Percentiles rank a stretch among this genome's conserved stretches.
Conservation (phyloP, 169 alveolate species). For the Babesia sp. region DNA sequence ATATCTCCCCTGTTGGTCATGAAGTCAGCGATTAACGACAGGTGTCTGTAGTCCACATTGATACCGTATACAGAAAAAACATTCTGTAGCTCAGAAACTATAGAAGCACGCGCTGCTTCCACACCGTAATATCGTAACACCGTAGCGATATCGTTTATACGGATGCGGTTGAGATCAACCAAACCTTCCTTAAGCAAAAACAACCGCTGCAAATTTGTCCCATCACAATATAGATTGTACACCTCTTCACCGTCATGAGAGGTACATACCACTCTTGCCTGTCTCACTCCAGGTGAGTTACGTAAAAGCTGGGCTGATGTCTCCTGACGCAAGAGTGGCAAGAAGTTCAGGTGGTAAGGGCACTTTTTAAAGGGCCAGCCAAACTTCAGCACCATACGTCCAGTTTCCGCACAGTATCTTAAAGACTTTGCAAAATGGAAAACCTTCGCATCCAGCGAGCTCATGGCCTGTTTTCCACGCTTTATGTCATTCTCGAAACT, state of each 20-base stretch:
- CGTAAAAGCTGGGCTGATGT: constrained; percentile 64
- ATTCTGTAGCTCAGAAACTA: constrained; percentile 90
- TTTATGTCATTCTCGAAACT: constrained; percentile 42
- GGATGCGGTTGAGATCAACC: constrained; percentile 86
- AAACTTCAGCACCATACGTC: constrained; percentile 47
- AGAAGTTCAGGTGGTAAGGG: constrained; percentile 68
- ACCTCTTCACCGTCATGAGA: constrained; percentile 66
- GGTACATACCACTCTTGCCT: constrained; percentile 69
- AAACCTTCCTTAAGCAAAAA: constrained; percentile 71
- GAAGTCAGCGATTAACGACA: constrained; percentile 94
- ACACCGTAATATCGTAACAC: constrained; percentile 93
- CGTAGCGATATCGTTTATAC: constrained; percentile 92
- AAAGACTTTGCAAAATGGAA: constrained; percentile 57
- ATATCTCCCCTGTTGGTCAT: constrained; percentile 88
- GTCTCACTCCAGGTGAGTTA: constrained; percentile 65
- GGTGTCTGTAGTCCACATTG: constrained; percentile 93
- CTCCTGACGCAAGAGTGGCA: constrained; percentile 68
- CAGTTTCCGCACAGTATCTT: constrained; percentile 36
- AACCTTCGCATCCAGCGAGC: constrained; percentile 41
- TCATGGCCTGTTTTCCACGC: constrained; percentile 39
- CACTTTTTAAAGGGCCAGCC: constrained; percentile 61
- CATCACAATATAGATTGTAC: constrained; percentile 79
- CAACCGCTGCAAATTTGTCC: constrained; percentile 83
- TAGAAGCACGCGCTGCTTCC: constrained; percentile 97
- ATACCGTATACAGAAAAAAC: constrained; percentile 97